These are phyloP conservation scores for Streptanthus diversifolius DNA, from an alignment of 345 rosid genomes.

Conservation along the genomic window DNA sequence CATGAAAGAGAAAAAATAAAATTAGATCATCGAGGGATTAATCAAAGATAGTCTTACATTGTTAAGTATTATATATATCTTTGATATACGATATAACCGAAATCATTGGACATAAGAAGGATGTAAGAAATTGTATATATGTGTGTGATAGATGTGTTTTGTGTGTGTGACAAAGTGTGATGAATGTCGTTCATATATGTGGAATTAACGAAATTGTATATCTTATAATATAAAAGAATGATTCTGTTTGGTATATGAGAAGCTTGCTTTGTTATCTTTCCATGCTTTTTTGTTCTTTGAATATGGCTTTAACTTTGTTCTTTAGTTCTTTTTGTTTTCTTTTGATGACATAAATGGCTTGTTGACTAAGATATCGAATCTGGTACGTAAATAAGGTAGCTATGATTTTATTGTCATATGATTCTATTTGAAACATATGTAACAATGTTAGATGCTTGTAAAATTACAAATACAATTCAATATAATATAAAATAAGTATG, in stretches of 20 bases:
- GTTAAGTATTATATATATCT: background rate
- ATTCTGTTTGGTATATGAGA: slow-evolving; percentile 23
- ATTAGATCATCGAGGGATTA: slow-evolving; percentile 7
- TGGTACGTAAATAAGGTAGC: slow-evolving; percentile 11
- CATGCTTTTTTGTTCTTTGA: slow-evolving; percentile 31
- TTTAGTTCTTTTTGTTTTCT: slow-evolving; percentile 22
- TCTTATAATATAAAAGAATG: slow-evolving; percentile 10
- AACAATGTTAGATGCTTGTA: background rate
- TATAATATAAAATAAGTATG: background rate
- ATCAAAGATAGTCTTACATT: slow-evolving; percentile 5
- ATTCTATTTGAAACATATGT: background rate
- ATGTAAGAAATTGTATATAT: slow-evolving; percentile 1
- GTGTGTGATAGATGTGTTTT: background rate
- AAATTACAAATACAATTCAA: background rate
- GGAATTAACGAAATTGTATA: background rate
- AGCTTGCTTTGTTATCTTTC: slow-evolving; percentile 12
- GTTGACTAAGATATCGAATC: slow-evolving; percentile 33
- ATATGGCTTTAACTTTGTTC: slow-evolving; percentile 36
- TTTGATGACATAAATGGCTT: slow-evolving; percentile 33
- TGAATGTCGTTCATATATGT: slow-evolving; percentile 6
- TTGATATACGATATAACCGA: background rate
- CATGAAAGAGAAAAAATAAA: slow-evolving; percentile 16
- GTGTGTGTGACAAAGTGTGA: background rate
- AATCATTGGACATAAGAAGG: slow-evolving; percentile 10
- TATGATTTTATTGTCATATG: slow-evolving; percentile 12